Conservation (phyloP, 306 rosid species). For the Dicorynia guianensis region DNA sequence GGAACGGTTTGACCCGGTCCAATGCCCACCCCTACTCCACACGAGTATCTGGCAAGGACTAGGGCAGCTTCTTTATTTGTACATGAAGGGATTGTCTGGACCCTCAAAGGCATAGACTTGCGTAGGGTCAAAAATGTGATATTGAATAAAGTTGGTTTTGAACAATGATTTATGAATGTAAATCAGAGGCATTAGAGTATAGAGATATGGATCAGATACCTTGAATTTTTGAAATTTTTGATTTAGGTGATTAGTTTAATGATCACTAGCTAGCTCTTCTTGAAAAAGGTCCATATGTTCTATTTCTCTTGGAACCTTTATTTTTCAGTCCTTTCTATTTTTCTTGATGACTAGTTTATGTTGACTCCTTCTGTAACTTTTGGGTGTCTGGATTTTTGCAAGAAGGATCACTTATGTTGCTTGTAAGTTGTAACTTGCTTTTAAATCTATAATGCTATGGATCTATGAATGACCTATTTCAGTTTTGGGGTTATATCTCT, state of each 20-base stretch:
- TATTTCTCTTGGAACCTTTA: neutral
- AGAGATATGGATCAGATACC: constrained; percentile 25
- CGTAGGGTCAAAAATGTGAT: constrained; percentile 86
- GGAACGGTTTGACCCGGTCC: no score
- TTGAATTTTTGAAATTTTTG: constrained; percentile 40
- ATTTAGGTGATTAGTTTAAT: constrained; percentile 3
- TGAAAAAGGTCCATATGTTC: constrained; percentile 7
- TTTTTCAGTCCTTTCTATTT: no score
- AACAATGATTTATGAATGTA: constrained; percentile 52
- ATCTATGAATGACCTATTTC: neutral
- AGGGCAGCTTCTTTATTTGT: constrained; percentile 84
- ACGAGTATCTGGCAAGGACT: constrained; percentile 80
- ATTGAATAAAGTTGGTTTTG: constrained; percentile 87
- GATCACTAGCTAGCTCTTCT: neutral
- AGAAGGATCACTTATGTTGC: constrained; percentile 38
- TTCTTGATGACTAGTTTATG: neutral
- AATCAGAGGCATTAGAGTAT: neutral
- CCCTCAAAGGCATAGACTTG: constrained; percentile 88
- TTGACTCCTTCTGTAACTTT: no score
- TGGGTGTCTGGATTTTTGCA: constrained; percentile 41
- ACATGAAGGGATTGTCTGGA: constrained; percentile 94
- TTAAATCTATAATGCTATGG: neutral
- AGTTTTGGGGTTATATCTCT: neutral
- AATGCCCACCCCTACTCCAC: no score
- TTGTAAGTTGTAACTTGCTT: neutral